A percentile compares a stretch with the other conserved stretches of the same genome.
Conservation (phyloP, 305 asterid genomes). For the Galium porrigens region DNA sequence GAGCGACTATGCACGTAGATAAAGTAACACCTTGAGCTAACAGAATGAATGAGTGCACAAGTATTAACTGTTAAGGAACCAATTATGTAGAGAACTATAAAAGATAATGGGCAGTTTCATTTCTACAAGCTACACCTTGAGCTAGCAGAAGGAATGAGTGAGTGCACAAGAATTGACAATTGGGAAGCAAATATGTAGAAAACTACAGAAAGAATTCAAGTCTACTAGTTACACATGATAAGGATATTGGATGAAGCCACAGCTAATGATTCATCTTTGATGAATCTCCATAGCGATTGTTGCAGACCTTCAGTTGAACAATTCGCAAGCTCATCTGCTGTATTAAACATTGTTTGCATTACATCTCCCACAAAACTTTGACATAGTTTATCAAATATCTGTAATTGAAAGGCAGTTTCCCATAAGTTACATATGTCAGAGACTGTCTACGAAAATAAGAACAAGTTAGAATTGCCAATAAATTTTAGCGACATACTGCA, state of each 20-base stretch:
- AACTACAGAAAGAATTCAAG: neutral
- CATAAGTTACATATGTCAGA: slow-evolving; percentile 7
- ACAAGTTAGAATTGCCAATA: neutral
- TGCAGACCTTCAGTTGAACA: slow-evolving; percentile 50
- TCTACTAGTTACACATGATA: slow-evolving; percentile 10
- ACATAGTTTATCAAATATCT: slow-evolving; percentile 51
- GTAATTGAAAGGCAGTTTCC: slow-evolving; percentile 10
- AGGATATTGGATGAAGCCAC: slow-evolving; percentile 90
- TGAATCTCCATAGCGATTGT: slow-evolving; percentile 57
- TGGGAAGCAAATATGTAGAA: neutral
- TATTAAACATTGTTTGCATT: slow-evolving; percentile 70
- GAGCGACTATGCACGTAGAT: slow-evolving; percentile 97
- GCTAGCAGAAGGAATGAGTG: slow-evolving; percentile 62
- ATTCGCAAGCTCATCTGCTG: slow-evolving; percentile 83
- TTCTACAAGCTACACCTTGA: slow-evolving; percentile 37
- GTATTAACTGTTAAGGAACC: slow-evolving; percentile 60
- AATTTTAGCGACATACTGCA: neutral
- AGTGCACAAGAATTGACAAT: slow-evolving; percentile 53
- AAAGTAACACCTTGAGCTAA: slow-evolving; percentile 96
- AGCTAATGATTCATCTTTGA: slow-evolving; percentile 65
- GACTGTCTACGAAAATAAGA: neutral
- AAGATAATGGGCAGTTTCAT: neutral
- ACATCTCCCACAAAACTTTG: slow-evolving; percentile 98
- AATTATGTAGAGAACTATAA: slow-evolving; percentile 2
- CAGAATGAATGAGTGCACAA: slow-evolving; percentile 79